phyloP scores from a whole-genome alignment of 2,329 filamentous ascomycete species.

The Aspergillus alliaceus region DNA sequence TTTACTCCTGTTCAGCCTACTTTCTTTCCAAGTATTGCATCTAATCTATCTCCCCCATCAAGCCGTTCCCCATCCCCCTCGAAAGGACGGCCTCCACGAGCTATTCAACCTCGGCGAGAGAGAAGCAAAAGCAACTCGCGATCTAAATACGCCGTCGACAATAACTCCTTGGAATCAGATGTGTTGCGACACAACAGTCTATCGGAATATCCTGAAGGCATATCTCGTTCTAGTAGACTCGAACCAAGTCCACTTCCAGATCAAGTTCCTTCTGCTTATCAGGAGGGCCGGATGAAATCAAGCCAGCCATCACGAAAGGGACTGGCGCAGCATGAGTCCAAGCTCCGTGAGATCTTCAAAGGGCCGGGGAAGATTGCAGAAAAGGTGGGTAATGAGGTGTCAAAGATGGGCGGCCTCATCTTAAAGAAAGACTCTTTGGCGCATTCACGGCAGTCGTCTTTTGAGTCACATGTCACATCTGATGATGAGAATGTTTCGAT shows the following conservation, averaged over 20 bases:
- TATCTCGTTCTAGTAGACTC: constrained; percentile 18
- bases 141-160: constrained; percentile 36
- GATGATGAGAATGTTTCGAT: constrained; percentile 49
- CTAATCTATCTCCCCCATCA: constrained; percentile 62
- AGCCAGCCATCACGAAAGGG: constrained; percentile 29
- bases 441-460: constrained; percentile 44
- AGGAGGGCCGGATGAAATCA: constrained; percentile 20
- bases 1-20: constrained; percentile 39
- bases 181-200: constrained; percentile 16
- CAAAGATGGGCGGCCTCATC: constrained; percentile 61
- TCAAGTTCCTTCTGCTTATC: constrained; percentile 22
- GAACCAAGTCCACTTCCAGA: constrained; percentile 32
- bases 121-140: constrained; percentile 39
- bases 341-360: constrained; percentile 74
- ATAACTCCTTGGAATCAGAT: constrained; percentile 19
- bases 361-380: constrained; percentile 68
- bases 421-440: constrained; percentile 56
- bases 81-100: constrained; percentile 53
- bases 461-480: constrained; percentile 47
- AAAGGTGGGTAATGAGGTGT: constrained; percentile 65
- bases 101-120: constrained; percentile 42
- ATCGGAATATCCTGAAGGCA: constrained; percentile 13
- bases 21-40: constrained; percentile 60
- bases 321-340: constrained; percentile 50
- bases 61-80: constrained; percentile 66